Conservation (phyloP, 495 filamentous ascomycete genomes). For the Echria macrotheca region DNA sequence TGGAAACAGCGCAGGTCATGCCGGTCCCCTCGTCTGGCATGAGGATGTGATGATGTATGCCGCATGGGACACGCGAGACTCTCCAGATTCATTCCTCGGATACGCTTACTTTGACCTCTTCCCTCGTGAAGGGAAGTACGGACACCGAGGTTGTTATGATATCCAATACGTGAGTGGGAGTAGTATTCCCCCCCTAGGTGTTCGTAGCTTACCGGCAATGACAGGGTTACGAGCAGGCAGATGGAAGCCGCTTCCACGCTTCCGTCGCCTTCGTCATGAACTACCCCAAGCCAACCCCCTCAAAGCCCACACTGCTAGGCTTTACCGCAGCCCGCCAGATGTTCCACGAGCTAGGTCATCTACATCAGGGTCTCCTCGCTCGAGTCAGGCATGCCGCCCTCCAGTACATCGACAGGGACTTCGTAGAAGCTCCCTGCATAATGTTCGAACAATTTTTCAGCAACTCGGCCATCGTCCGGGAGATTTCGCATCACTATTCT, state of each 20-base stretch:
- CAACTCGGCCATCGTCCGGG: neutral
- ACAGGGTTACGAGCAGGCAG: neutral
- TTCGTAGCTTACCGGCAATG: neutral
- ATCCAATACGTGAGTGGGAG: neutral
- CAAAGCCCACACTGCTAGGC: neutral
- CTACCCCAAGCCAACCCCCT: neutral
- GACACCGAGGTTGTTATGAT: neutral
- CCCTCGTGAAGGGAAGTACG: slow-evolving; percentile 4
- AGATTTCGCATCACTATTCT: neutral
- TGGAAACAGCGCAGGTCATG: neutral
- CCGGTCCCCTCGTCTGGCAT: neutral
- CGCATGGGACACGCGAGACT: neutral
- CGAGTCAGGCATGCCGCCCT: neutral
- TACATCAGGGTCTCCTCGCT: neutral
- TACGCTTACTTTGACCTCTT: slow-evolving; percentile 2
- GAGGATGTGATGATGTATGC: slow-evolving; percentile 3
- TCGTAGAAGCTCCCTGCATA: neutral
- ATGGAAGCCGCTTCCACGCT: neutral
- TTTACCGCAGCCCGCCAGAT: neutral
- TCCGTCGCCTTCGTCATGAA: slow-evolving; percentile 2
- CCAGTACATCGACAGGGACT: neutral
- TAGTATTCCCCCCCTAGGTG: neutral
- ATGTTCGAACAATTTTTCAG: slow-evolving; percentile 1
- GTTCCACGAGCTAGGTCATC: slow-evolving; percentile 2
- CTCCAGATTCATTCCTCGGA: neutral